These are phyloP conservation scores for Hypoxylon sp. DNA, from an alignment of 2,329 filamentous ascomycete species.

Conservation along the genomic window DNA sequence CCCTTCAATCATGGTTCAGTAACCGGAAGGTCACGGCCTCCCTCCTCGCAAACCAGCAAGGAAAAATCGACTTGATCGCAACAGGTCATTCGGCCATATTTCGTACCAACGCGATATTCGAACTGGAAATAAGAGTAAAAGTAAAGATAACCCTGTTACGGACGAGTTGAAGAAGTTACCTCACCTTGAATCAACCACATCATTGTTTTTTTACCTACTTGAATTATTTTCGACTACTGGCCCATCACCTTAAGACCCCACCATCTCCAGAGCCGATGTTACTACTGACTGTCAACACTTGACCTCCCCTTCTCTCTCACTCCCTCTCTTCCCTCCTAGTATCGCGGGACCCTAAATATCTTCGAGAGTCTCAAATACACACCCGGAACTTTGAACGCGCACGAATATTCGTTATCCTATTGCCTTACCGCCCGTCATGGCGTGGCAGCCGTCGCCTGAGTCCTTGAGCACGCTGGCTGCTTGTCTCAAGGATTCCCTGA, in stretches of 20 bases:
- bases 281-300: conserved; percentile 38
- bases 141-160: conserved; percentile 8
- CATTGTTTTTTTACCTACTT: conserved; percentile 5
- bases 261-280: conserved; percentile 36
- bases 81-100: conserved; percentile 24
- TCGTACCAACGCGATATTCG: conserved; percentile 25
- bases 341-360: conserved; percentile 12
- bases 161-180: neutral
- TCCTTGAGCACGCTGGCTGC: conserved; percentile 89
- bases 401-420: conserved; percentile 28
- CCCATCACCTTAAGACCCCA: conserved; percentile 29
- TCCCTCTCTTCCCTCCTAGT: neutral
- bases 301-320: conserved; percentile 19
- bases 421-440: conserved; percentile 69
- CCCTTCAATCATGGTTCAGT: conserved; percentile 40
- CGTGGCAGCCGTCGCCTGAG: conserved; percentile 92
- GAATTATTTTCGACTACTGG: conserved; percentile 10
- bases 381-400: conserved; percentile 14
- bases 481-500: conserved; percentile 92
- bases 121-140: conserved; percentile 7
- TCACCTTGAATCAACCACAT: neutral
- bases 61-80: conserved; percentile 28
- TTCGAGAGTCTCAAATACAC: conserved; percentile 5
- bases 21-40: conserved; percentile 34
- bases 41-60: conserved; percentile 34